Evolutionary conservation across 805 yeast genomes (phyloP), one percentile per base, ranked within the genome.

Genomic region (Yarrowia bubula): DNA sequence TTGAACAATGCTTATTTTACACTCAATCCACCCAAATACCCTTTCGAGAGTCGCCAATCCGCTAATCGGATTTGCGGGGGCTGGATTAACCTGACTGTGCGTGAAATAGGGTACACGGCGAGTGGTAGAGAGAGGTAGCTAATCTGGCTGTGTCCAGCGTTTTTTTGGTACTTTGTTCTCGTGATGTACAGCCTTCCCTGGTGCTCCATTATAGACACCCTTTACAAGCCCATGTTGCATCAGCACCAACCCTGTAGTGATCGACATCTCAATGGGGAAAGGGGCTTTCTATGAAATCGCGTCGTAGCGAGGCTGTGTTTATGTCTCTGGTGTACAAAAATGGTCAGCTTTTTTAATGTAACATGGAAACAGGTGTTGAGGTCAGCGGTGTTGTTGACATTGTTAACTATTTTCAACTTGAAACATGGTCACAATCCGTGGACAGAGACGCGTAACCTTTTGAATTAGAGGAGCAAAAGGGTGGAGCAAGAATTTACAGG

Each of bases 41-140:
- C 39, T 48, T 48, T 48, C 28, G 39, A 48, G 53, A 6, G 32
- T 18, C 32, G 41, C 5, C 55, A 48, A 48, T 48, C 41, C 35
- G 41, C 31, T 9, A 18, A 35, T 48, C 55, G 22, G 55, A 48
- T 48, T 10, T 32, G 53, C 53, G 39, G 53, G 28, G 53, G 53
- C 53, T 32, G 53, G 53, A 35, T 35, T 35, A 35, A 10, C 38
- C 13, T 35, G 28, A 3, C 28, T 22, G 28, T 22, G 28, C 28
- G 28, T 22, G 28, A 22, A 22, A 22, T 22, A 22, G 28, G 28
- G 28, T 22, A 5, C 28, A 22, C 28, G 28, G 28, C 28, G 4
- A 22, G 28, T 3, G 28, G 28, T 22, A 22, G 28, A 22, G 28
- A 22, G 28, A 22, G 28, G 28, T 22, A 22, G 28, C 28, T 22